A percentile compares a stretch with the other conserved stretches of the same genome.
These are phyloP conservation scores for Phytopythium mirpurense DNA, from an alignment of 352 stramenopile species.

Conservation along the genomic window DNA sequence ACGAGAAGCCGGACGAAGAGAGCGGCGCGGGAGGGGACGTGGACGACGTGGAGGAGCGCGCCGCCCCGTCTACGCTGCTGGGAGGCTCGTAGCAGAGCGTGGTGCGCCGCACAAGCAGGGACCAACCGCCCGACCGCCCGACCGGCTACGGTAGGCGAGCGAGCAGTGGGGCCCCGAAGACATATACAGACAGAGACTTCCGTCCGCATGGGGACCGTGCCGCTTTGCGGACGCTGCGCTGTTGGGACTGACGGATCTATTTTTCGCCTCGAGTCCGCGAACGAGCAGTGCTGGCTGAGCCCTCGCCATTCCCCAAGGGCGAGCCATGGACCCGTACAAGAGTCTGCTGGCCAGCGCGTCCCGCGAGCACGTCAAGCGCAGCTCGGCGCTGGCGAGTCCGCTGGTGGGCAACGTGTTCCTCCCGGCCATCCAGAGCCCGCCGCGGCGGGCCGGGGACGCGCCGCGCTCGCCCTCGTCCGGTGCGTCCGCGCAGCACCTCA, in stretches of 20 bases:
- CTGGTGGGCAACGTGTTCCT: constrained; percentile 65
- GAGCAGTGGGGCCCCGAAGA: neutral
- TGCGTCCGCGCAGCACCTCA: constrained; percentile 44
- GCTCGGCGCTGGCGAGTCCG: constrained; percentile 32
- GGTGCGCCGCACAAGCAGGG: too few species aligned
- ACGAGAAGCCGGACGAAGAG: too few species aligned
- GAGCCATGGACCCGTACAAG: constrained; percentile 34
- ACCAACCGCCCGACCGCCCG: too few species aligned
- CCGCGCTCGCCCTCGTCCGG: constrained; percentile 8
- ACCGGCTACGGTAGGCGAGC: too few species aligned
- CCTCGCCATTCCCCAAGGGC: neutral
- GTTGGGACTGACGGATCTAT: constrained; percentile 13
- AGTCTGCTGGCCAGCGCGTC: constrained; percentile 36
- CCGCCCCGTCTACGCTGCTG: constrained; percentile 48
- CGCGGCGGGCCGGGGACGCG: constrained; percentile 6
- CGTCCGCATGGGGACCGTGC: too few species aligned
- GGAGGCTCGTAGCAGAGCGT: constrained; percentile 6
- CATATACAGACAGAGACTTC: neutral
- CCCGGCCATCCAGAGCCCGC: constrained; percentile 32
- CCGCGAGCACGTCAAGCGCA: constrained; percentile 36
- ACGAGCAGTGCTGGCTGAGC: constrained; percentile 3
- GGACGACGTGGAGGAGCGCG: constrained; percentile 47
- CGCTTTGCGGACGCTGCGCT: too few species aligned
- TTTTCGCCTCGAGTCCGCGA: constrained; percentile 15
- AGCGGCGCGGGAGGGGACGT: constrained; percentile 38